Conservation (phyloP, 805 yeast genomes). For the Saccharomyces kudriavzevii region DNA sequence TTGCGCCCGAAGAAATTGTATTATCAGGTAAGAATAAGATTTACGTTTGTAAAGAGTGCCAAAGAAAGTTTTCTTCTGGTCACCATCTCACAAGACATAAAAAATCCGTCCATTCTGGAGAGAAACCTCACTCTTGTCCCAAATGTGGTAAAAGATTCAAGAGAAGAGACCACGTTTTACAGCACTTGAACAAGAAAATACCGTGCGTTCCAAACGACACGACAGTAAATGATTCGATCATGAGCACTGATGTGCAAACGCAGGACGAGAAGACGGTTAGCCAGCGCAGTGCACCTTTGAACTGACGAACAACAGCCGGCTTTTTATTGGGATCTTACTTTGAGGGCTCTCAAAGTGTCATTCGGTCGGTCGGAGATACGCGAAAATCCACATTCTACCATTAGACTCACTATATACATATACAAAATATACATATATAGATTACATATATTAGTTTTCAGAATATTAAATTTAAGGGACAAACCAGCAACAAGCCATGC, state of each 20-base stretch:
- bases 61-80: constrained; percentile 31
- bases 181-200: constrained; percentile 31
- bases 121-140: constrained; percentile 32
- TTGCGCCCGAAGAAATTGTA: constrained; percentile 26
- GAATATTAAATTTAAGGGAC: neutral
- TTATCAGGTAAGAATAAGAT: constrained; percentile 30
- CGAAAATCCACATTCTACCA: neutral
- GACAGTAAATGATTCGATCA: constrained; percentile 3
- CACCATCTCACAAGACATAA: constrained; percentile 34
- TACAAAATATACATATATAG: neutral
- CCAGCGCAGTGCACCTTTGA: neutral
- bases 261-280: neutral
- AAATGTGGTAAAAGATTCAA: constrained; percentile 32
- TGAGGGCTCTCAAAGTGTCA: neutral
- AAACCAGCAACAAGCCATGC: neutral
- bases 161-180: constrained; percentile 33
- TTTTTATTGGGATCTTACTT: neutral
- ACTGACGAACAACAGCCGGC: neutral
- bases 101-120: constrained; percentile 34
- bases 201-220: constrained; percentile 22
- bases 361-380: neutral
- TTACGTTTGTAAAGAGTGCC: constrained; percentile 31
- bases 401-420: neutral
- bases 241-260: neutral
- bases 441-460: neutral